Conservation (phyloP, 805 yeast species). For the Yarrowia phangngaensis region DNA sequence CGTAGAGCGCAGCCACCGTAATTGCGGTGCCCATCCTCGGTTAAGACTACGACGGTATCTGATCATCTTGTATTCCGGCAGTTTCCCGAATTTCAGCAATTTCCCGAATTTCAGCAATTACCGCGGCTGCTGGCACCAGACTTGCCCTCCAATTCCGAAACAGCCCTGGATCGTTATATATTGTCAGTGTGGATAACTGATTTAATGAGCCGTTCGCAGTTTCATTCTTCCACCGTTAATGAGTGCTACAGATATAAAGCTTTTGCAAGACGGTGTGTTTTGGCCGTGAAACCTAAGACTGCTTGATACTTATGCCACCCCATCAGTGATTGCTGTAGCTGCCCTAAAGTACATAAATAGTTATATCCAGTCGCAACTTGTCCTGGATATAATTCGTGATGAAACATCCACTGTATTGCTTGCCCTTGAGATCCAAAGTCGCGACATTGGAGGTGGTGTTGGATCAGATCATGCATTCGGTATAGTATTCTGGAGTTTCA, state of each 20-base stretch:
- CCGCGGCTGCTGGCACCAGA: too few relatives aligned
- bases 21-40: too few relatives aligned
- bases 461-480: constrained; percentile 32
- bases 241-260: constrained; percentile 3
- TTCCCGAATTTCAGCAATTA: too few relatives aligned
- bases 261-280: not conserved
- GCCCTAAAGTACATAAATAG: constrained; percentile 36
- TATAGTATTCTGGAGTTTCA: constrained; percentile 27
- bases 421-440: constrained; percentile 35
- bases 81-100: too few relatives aligned
- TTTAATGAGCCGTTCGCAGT: too few relatives aligned
- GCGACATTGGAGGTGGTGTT: constrained; percentile 30
- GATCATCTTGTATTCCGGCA: too few relatives aligned
- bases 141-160: too few relatives aligned
- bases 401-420: constrained; percentile 61
- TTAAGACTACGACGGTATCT: too few relatives aligned
- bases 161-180: too few relatives aligned
- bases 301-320: constrained; percentile 51
- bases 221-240: constrained; percentile 5
- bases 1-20: too few relatives aligned
- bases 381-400: constrained; percentile 80
- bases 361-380: constrained; percentile 8
- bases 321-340: constrained; percentile 51
- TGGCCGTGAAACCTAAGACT: constrained; percentile 50
- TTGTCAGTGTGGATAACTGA: too few relatives aligned